A percentile compares a stretch with the other conserved stretches of the same genome.
phyloP scores from a whole-genome alignment of 208 protist genomes.

The Acanthamoeba healyi region DNA sequence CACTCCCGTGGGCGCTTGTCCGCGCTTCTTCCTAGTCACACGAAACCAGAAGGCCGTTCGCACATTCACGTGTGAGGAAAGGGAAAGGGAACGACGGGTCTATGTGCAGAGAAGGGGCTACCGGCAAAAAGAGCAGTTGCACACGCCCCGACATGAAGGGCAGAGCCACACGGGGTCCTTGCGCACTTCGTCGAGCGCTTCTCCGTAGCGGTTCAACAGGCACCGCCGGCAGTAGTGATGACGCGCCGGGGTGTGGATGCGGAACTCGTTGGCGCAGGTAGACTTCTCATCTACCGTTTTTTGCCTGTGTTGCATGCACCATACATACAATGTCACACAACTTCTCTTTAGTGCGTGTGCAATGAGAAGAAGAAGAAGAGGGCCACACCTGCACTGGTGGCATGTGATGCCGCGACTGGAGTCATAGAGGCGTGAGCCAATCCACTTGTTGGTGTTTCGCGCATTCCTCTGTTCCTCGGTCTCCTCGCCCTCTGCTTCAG shows the following conservation, averaged over 20 bases:
- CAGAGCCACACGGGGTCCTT: constrained; percentile 41
- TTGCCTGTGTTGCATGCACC: neutral
- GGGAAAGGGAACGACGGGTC: neutral
- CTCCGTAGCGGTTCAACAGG: constrained; percentile 40
- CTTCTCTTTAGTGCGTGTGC: neutral
- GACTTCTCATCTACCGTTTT: constrained; percentile 53
- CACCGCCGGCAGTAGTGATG: constrained; percentile 57
- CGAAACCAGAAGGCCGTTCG: neutral
- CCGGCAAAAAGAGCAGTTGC: constrained; percentile 71
- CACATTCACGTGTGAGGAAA: neutral
- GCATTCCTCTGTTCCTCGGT: neutral
- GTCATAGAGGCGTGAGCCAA: constrained; percentile 38
- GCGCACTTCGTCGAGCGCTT: constrained; percentile 57
- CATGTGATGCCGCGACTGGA: constrained; percentile 32
- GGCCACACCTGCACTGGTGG: constrained; percentile 27
- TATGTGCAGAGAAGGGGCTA: neutral
- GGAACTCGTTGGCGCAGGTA: constrained; percentile 35
- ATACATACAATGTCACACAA: neutral
- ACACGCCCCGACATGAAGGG: constrained; percentile 39
- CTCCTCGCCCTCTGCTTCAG: neutral
- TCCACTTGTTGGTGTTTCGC: constrained; percentile 13
- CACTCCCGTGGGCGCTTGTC: neutral
- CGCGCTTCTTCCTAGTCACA: constrained; percentile 1
- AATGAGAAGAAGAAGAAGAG: neutral
- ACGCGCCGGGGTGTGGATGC: neutral